Evolutionary conservation across 2,329 filamentous ascomycete species (phyloP), one percentile per base, ranked within the genome.

Genomic region (Diaporthe humulicola): DNA sequence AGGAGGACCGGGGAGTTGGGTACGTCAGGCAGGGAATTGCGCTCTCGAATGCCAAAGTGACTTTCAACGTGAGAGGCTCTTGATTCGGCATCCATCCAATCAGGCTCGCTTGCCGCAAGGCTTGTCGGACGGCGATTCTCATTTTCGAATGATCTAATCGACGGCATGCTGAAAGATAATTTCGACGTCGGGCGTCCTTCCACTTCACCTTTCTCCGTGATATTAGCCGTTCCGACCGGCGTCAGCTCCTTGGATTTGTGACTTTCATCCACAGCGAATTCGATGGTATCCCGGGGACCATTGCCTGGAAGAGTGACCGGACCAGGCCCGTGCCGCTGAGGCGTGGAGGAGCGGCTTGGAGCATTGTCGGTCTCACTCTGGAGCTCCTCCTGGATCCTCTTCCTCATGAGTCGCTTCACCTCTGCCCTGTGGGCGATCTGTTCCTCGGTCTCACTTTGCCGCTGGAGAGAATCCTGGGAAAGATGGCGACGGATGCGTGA

Each of bases 311-410:
- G 77, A 22, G 81, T 73, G 28, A 84, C 81, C 42, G 80, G 78
- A 8, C 80, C 78, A 17, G 81, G 76, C 25, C 79, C 80, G 30
- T 78, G 73, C 36, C 78, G 79, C n/a, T 77, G 81, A 28, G 78
- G 76, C 19, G 76, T 77, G 15, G 82, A 81, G 17, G 75, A 78
- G 7, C 79, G 79, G 54, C 79, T 83, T 1, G 77, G 74, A 25
- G 83, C 81, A 25, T 85, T 83, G 14, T 81, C 79, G 48, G 84
- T 81, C 50, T 90, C 88, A 52, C 81, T 86, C 60, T 87, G 85
- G 4, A 92, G 83, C 77, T 91, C 90, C 57, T 90, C 86, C 76
- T 88, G 88, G n/a, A 91, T 91, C 76, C 89, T 86, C 77, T 87
- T 88, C 66, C 88, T 87, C 80, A 89, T 87, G 12, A 91, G 82